Base-by-base conservation (phyloP, 78 protist genomes). In the Dictyostelium purpureum region DNA sequence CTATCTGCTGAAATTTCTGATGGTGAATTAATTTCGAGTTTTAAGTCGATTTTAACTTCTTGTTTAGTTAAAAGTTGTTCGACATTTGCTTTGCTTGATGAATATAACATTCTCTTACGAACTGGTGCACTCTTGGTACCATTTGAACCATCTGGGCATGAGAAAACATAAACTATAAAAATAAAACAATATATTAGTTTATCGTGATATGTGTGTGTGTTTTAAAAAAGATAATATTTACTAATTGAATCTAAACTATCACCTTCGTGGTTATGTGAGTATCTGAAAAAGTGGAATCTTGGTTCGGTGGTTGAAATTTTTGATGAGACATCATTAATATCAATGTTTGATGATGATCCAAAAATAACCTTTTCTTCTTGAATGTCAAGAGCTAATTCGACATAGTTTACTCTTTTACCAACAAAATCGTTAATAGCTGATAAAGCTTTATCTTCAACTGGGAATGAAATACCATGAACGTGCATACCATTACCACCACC, bases 61-160 rank as follows among this genome's bases (percentile, higher is more conserved):
- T 77, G 21, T 14, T 40, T 38, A 21, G 80, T 75, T 61, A 77
- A 47, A 21, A 94, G 77, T 12, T 43, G 42, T 18, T 83, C 88
- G 70, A 79, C 93, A 56, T 81, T 75, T 28, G 88, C 90, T 37
- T 94, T 94, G 70, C 93, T 77, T 6, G 94, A 88, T 21, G 90
- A 79, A 31, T 70, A 94, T 21, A 94, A 45, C 96, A 94, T 94
- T 67, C 96, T 65, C 87, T 28, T 45, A 16, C 45, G 21, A 6
- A 94, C 92, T 33, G 96, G 94, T 6, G 96, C 96, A 63, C 77
- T 40, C 65, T 56, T 69, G 3, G 96, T 94, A 10, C 88, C 87
- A 28, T 40, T 51, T 35, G 96, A 94, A 38, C 96, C 96, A 33
- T 94, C 96, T 38, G 96, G 96, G 35, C 96, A 94, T 21, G 96